Evolutionary conservation across 2,329 filamentous ascomycete species (phyloP), one percentile per base, ranked within the genome.

Genomic region (Arthroderma sp.): DNA sequence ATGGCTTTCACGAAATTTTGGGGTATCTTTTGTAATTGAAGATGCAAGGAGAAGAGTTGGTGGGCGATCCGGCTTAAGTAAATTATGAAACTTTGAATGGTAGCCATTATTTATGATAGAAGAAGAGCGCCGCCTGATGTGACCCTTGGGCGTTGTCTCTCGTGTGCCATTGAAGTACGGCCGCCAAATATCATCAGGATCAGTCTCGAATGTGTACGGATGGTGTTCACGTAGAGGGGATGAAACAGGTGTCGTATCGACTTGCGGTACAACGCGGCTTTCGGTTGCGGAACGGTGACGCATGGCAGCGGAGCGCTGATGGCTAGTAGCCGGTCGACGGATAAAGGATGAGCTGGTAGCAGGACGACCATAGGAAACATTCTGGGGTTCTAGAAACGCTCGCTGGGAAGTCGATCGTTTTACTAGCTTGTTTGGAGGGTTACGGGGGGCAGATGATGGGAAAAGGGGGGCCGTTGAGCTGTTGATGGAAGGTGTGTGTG

Each of bases 251-350:
- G 32, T 22, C 5, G 29, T 30, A n/a, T 43, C 7, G 29, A 10
- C 27, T 41, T 7, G 43, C 40, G 32, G 43, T 31, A 29, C 38
- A n/a, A 47, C 40, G 7, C 42, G 40, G n/a, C 44, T 47, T 10
- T 52, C 56, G 29, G 58, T 55, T n/a, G 57, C 62, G 34, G 61
- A 59, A 36, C 63, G 66, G 44, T 67, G 62, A 47, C 70, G 68
- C 48, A 75, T 62, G 6, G 71, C 72, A 38, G 71, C 71, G 28
- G 73, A 74, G 43, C 77, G 67, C 56, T 80, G 75, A 57, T 80
- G 74, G 58, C 77, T 80, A 8, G 77, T 81, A 10, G 75, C 75
- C 38, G 77, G 77, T 47, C 77, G 68, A 46, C 72, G 70, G 45
- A 79, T 65, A 27, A 67, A 66, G 4, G 72, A 63, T n/a, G 70